Evolutionary conservation across 805 yeast genomes (phyloP).

Genomic region (Tetrapisispora namnaoensis): DNA sequence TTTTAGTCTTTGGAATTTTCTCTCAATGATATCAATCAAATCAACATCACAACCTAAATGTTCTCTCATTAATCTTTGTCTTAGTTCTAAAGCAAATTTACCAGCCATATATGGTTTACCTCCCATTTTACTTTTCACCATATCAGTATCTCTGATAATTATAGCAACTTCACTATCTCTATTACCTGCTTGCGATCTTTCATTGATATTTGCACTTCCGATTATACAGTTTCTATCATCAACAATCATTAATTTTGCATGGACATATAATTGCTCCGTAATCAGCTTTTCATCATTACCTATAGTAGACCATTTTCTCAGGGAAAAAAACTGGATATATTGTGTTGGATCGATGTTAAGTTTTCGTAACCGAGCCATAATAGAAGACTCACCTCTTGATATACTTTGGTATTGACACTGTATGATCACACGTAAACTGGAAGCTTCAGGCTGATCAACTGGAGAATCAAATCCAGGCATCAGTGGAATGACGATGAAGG

Average conservation of each 20-base stretch:
- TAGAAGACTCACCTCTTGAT: constrained; percentile 79
- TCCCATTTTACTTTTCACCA: constrained; percentile 59
- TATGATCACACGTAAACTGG: constrained; percentile 92
- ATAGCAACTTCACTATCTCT: constrained; percentile 95
- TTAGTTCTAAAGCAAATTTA: constrained; percentile 76
- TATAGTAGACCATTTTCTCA: constrained; percentile 91
- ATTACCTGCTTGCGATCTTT: constrained; percentile 87
- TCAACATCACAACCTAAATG: constrained; percentile 93
- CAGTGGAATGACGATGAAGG: constrained; percentile 82
- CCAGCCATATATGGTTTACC: constrained; percentile 77
- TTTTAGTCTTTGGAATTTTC: constrained; percentile 45
- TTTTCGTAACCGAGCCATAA: constrained; percentile 69
- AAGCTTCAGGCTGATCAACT: constrained; percentile 88
- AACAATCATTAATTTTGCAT: constrained; percentile 83
- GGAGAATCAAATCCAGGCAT: constrained; percentile 97
- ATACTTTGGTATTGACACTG: constrained; percentile 93
- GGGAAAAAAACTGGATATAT: constrained; percentile 82
- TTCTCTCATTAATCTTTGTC: constrained; percentile 92
- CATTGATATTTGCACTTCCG: constrained; percentile 96
- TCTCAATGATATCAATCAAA: constrained; percentile 67
- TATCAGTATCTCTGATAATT: constrained; percentile 71
- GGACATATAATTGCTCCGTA: constrained; percentile 89
- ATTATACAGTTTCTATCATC: constrained; percentile 91
- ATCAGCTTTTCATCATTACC: constrained; percentile 66
- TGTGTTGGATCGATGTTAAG: constrained; percentile 83